A percentile compares a stretch with the other conserved stretches of the same genome.
phyloP scores from a whole-genome alignment of 2,329 filamentous ascomycete species.

The Colletotrichum sp. region DNA sequence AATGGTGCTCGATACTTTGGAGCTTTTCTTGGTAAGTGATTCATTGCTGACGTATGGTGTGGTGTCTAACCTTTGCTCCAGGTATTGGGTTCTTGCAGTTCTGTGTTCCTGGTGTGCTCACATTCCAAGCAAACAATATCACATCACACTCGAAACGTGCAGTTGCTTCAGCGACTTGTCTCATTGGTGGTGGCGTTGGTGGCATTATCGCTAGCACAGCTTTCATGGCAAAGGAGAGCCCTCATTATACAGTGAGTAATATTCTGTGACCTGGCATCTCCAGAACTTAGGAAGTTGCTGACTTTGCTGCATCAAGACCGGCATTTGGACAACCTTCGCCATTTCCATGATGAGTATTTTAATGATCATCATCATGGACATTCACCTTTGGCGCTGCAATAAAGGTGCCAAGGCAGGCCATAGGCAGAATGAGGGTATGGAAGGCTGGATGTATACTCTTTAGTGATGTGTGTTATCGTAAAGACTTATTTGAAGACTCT shows the following conservation, averaged over 20 bases:
- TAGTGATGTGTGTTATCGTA: not conserved
- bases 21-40: conserved; percentile 32
- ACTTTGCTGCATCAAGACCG: not conserved
- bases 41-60: not conserved
- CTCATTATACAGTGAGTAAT: conserved; percentile 18
- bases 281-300: not conserved
- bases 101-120: conserved; percentile 31
- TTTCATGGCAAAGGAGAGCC: conserved; percentile 26
- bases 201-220: conserved; percentile 25
- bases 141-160: conserved; percentile 32
- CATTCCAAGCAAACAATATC: conserved; percentile 37
- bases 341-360: conserved; percentile 15
- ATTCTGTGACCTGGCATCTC: accelerated
- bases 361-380: conserved; percentile 12
- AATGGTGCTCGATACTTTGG: conserved; percentile 26
- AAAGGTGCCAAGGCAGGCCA: conserved; percentile 11
- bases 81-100: conserved; percentile 32
- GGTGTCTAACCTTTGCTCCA: not conserved
- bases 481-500: not conserved
- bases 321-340: conserved; percentile 14
- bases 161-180: conserved; percentile 30
- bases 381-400: conserved; percentile 13
- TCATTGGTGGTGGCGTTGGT: conserved; percentile 32
- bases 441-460: conserved; percentile 15
- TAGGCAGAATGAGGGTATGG: conserved; percentile 7